Base-by-base conservation (phyloP, 305 asterid genomes). In the Fraxinus dipetala region DNA sequence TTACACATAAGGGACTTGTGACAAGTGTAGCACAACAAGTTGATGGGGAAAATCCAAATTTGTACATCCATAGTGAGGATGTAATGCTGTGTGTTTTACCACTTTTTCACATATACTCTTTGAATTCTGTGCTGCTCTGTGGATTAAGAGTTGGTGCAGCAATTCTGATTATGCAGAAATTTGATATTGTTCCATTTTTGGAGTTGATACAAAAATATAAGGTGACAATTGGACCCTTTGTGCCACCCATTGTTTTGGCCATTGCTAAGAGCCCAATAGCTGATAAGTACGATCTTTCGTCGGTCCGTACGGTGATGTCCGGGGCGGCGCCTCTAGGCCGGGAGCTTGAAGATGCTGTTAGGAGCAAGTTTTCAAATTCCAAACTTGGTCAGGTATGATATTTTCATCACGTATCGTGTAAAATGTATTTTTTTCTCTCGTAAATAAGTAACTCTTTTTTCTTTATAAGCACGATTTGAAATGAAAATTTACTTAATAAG, bases 251-350 rank as follows among this genome's bases (percentile, higher is more conserved):
- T 1, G 97, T 95, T 7, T 65, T 95, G 83, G 89, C 90, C 0
- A 95, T 95, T 13, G 96, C 89, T 1, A 95, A 93, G 84, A 93
- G 93, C 35, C 94, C 95, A 13, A 43, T 88, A 18, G 94, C 90
- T 76, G 93, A 82, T 34, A 86, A 92, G 6, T 93, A 89, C n/a
- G 96, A 95, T 86, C 91, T 95, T 20, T 91, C 96, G 0, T 90
- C 98, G 0, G 85, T 93, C 1, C 86, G 95, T 83, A 89, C 91
- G 72, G 98, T 95, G 40, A 88, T 93, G 95, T 95, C 98, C 0
- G 98, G 98, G 73, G 98, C 98, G 35, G 98, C 98, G 24, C 98
- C 98, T n/a, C 89, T 95, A 0, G 98, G 98, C 3, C 92, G 92
- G 90, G 98, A 95, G 84, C 88, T 95, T 67, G 97, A 95, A 88